Conservation (phyloP, 192 early-diverging fungal genomes). For the Coemansia sp. region DNA sequence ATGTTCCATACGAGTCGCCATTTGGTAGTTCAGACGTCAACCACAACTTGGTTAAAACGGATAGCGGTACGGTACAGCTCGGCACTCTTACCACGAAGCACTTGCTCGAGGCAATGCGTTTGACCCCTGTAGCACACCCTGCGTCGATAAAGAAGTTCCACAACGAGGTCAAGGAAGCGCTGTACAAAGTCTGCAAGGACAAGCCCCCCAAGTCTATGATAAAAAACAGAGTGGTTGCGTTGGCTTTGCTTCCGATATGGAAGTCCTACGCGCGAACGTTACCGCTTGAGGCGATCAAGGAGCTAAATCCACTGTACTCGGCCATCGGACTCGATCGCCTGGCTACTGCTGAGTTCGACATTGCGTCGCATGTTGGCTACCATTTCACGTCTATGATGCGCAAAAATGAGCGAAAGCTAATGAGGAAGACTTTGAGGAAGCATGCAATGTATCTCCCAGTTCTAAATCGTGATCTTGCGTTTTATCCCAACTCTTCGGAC, state of each 20-base stretch:
- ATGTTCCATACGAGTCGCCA: constrained; percentile 21
- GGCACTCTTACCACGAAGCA: neutral
- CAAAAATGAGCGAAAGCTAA: constrained; percentile 2
- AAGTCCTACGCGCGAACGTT: constrained; percentile 10
- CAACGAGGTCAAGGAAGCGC: constrained; percentile 7
- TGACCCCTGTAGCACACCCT: constrained; percentile 4
- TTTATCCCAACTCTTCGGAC: neutral
- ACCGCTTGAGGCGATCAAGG: neutral
- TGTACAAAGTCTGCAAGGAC: neutral
- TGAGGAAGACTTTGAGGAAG: constrained; percentile 1
- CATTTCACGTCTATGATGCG: neutral
- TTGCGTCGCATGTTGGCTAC: neutral
- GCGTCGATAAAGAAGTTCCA: constrained; percentile 8
- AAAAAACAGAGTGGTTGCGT: constrained; percentile 8
- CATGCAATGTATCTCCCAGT: constrained; percentile 18
- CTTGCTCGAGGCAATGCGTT: constrained; percentile 8
- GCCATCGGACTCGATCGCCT: constrained; percentile 9
- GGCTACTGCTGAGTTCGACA: neutral
- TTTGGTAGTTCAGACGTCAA: constrained; percentile 8
- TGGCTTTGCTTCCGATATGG: constrained; percentile 21
- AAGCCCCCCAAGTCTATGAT: neutral
- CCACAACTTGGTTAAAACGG: neutral
- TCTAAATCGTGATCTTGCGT: constrained; percentile 20
- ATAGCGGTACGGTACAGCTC: neutral
- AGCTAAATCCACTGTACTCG: constrained; percentile 15